phyloP scores from a whole-genome alignment of 1,284 basidiomycete species.

The Hemileia vastatrix region DNA sequence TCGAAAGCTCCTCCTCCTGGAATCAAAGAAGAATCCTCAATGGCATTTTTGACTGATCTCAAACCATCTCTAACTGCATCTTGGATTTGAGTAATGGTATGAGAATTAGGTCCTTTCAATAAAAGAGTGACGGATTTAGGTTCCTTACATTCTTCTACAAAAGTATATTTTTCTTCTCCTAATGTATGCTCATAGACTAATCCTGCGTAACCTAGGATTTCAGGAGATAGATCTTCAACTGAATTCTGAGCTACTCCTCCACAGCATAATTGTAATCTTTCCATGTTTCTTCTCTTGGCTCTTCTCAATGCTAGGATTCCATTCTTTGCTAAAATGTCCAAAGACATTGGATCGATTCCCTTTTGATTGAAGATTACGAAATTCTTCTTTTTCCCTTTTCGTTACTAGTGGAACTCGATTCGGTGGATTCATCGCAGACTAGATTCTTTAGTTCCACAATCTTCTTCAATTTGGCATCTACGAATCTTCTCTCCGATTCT shows the following conservation, averaged over 20 bases:
- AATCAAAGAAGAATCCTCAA: conserved; percentile 79
- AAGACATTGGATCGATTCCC: conserved; percentile 93
- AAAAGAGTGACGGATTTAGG: conserved; percentile 93
- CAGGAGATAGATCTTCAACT: conserved; percentile 86
- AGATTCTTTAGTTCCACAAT: conserved; percentile 94
- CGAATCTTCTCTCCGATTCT: conserved; percentile 88
- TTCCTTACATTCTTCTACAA: conserved; percentile 89
- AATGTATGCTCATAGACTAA: conserved; percentile 98
- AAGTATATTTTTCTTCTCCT: conserved; percentile 98
- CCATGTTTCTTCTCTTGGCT: conserved; percentile 97
- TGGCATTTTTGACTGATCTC: conserved; percentile 89
- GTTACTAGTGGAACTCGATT: conserved; percentile 55
- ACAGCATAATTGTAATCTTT: conserved; percentile 82
- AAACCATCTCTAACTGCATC: conserved; percentile 95
- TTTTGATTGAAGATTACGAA: conserved; percentile 99
- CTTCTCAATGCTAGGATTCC: conserved; percentile 88
- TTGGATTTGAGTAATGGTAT: conserved; percentile 93
- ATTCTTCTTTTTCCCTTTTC: conserved; percentile 56
- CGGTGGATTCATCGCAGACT: conserved; percentile 85
- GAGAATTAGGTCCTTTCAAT: conserved; percentile 90
- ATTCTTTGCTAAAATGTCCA: conserved; percentile 94
- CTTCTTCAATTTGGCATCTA: conserved; percentile 90
- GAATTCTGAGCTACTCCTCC: conserved; percentile 96
- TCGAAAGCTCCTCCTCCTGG: conserved; percentile 98
- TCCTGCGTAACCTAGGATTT: conserved; percentile 90